A percentile compares a stretch with the other conserved stretches of the same genome.
phyloP scores from a whole-genome alignment of 108 stramenopile species.

The Schizochytrium sp. region DNA sequence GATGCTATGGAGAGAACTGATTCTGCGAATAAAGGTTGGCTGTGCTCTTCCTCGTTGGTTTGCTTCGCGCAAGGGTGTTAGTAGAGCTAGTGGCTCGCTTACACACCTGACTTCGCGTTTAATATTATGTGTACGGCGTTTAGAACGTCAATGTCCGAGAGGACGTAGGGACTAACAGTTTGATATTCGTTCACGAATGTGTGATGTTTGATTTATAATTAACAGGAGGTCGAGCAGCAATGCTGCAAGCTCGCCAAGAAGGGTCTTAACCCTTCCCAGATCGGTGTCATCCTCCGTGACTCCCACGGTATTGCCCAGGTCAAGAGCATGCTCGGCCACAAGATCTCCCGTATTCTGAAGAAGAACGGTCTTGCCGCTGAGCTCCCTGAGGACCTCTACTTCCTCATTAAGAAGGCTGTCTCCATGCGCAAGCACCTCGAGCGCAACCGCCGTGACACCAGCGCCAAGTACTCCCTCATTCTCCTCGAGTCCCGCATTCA shows the following conservation, averaged over 20 bases:
- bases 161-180: no score
- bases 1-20: no score
- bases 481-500: constrained; percentile 99
- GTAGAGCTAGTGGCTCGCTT: no score
- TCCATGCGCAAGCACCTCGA: constrained; percentile 99
- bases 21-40: no score
- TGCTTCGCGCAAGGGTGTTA: no score
- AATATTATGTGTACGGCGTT: no score
- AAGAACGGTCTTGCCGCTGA: constrained; percentile 98
- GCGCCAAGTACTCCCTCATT: constrained; percentile 99
- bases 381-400: constrained; percentile 99
- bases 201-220: neutral
- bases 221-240: constrained; percentile 90
- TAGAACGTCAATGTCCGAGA: no score
- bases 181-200: neutral
- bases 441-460: constrained; percentile 99
- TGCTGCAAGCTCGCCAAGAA: constrained; percentile 99
- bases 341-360: constrained; percentile 99
- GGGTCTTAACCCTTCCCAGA: constrained; percentile 99
- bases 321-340: constrained; percentile 95
- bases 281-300: constrained; percentile 98
- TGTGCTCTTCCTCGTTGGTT: no score
- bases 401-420: constrained; percentile 99
- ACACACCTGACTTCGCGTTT: no score
- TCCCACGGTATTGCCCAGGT: constrained; percentile 97